Evolutionary conservation across 352 stramenopile genomes (phyloP), one percentile per base, ranked within the genome.

Genomic region (Globisporangium orthogonon): DNA sequence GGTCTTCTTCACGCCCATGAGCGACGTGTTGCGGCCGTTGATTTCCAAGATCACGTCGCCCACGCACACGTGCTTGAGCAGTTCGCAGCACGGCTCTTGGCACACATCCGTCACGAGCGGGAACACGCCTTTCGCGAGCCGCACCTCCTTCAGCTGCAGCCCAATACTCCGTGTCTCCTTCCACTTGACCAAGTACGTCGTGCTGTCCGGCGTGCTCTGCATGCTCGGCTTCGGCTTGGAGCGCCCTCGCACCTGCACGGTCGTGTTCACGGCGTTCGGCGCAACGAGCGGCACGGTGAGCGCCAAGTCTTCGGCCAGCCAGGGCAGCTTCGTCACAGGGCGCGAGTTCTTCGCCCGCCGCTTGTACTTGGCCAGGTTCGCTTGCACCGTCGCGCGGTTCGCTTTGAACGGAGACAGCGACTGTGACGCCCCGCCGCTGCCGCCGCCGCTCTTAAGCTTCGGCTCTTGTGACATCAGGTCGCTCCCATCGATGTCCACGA

Each of bases 1-100:
- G 29, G 85, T 95, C 69, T 95, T 95, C 65, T 95, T 95, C 33
- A 95, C 85, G 33, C 85, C 83, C 85, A 95, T 95, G 14, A 79
- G 83, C 14, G 85, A 92, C 50, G 82, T 92, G 54, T 95, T 91
- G 60, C 81, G 80, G n/a, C 83, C 83, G 56, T 95, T 95, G 55
- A 95, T 93, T 66, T 95, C 85, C 33, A 95, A 64, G 50, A 95
- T 90, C 53, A 95, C 68, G 54, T 95, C 85, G 14, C 85, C 85
- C 15, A 93, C 67, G 57, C 79, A 89, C 59, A 95, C 83, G 68
- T 93, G 85, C 56, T 87, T 85, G 37, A 95, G 63, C 50, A 75
- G 50, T 56, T 93, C 85, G 58, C 85, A 95, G 67, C 85, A 95
- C 30, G 85, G 66, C 58, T 93, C 76, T 47, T 91, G 86, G 58